Conservation (phyloP, 2,329 filamentous ascomycete genomes). For the Escovopsis sp. region DNA sequence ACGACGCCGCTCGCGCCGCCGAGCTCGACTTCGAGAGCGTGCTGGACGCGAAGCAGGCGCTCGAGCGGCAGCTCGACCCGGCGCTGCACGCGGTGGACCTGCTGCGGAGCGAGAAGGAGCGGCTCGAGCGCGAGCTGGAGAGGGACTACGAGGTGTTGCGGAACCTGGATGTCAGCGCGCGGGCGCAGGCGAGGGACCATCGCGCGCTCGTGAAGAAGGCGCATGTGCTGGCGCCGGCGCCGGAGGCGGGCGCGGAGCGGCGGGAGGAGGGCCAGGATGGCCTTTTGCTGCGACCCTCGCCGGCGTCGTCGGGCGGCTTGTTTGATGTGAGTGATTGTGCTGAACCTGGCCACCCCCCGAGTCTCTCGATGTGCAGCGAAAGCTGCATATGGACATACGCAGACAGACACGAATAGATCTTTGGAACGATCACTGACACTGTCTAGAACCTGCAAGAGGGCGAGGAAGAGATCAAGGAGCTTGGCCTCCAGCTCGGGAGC, state of each 20-base stretch:
- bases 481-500: constrained; percentile 33
- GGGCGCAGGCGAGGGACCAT: constrained; percentile 35
- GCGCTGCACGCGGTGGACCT: constrained; percentile 47
- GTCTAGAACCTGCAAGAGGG: constrained; percentile 18
- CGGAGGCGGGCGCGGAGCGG: constrained; percentile 4
- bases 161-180: constrained; percentile 39
- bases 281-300: constrained; percentile 1
- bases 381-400: too few species aligned
- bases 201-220: constrained; percentile 32
- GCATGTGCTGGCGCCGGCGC: constrained; percentile 32
- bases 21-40: constrained; percentile 54
- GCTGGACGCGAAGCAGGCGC: constrained; percentile 37
- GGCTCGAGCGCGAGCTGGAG: constrained; percentile 40
- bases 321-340: constrained; percentile 7
- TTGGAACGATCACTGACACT: too few species aligned
- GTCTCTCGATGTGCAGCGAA: too few species aligned
- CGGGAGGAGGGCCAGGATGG: constrained; percentile 2
- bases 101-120: constrained; percentile 40
- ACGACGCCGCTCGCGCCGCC: constrained; percentile 31
- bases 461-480: constrained; percentile 23
- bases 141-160: constrained; percentile 36
- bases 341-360: too few species aligned
- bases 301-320: constrained; percentile 1
- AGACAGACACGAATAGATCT: too few species aligned
- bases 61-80: constrained; percentile 46